Conservation (phyloP, 1,139 yeast genomes). For the Sugiyamaella pinicola region DNA sequence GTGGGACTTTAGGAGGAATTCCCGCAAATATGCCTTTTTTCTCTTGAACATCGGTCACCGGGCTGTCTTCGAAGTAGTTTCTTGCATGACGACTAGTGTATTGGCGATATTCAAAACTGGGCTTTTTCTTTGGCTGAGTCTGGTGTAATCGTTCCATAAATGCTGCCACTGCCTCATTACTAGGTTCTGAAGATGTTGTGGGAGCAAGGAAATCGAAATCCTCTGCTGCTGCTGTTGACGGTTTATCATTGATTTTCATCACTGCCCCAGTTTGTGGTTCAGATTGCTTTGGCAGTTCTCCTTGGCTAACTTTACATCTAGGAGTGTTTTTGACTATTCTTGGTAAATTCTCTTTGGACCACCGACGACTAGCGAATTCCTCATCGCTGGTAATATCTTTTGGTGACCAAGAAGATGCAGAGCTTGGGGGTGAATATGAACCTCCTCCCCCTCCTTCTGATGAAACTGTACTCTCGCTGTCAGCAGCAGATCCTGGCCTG, state of each 20-base stretch:
- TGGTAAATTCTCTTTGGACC: constrained; percentile 21
- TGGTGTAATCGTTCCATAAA: constrained; percentile 11
- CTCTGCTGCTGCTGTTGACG: background rate
- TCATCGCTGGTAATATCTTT: constrained; percentile 20
- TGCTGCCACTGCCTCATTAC: background rate
- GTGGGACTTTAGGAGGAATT: constrained; percentile 38
- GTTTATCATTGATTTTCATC: background rate
- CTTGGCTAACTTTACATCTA: constrained; percentile 6
- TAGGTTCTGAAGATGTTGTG: constrained; percentile 1
- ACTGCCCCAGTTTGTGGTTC: background rate
- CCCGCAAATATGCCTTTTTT: constrained; percentile 32
- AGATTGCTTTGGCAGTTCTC: constrained; percentile 3
- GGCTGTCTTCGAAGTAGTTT: constrained; percentile 5
- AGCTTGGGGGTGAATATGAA: constrained; percentile 22
- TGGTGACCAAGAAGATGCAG: constrained; percentile 26
- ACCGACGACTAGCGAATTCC: constrained; percentile 21
- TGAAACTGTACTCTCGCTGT: constrained; percentile 16
- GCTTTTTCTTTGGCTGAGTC: constrained; percentile 20
- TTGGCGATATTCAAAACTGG: constrained; percentile 24
- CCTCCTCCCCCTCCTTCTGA: constrained; percentile 14
- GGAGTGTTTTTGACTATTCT: constrained; percentile 18
- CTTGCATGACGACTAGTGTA: constrained; percentile 7
- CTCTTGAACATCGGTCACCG: constrained; percentile 12
- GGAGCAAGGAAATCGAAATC: constrained; percentile 20
- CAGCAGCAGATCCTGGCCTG: constrained; percentile 16